These are phyloP conservation scores for Passiflora organensis DNA, from an alignment of 345 rosid species.

Conservation along the genomic window DNA sequence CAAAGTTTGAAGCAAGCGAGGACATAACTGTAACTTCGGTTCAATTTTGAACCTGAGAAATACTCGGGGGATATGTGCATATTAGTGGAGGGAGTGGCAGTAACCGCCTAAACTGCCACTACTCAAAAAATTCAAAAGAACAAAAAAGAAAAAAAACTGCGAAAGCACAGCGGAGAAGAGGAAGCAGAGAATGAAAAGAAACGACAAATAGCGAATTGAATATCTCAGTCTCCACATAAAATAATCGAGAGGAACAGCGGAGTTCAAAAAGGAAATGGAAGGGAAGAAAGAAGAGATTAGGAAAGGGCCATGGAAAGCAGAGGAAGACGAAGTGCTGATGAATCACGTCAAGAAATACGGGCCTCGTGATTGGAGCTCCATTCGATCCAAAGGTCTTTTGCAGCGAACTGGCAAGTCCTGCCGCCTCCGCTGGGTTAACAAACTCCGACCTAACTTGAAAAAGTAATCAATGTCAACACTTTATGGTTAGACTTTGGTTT, in stretches of 20 bases:
- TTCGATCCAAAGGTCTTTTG: slow-evolving; percentile 96
- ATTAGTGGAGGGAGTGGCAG: slow-evolving; percentile 17
- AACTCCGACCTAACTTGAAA: slow-evolving; percentile 87
- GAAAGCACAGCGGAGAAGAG: background rate
- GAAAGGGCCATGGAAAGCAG: slow-evolving; percentile 94
- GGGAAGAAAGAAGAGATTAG: slow-evolving; percentile 43
- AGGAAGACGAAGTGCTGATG: slow-evolving; percentile 74
- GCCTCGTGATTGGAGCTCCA: slow-evolving; percentile 98
- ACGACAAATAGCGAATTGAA: no score
- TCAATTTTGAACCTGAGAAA: slow-evolving; percentile 4
- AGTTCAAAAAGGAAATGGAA: no score
- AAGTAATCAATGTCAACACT: no score
- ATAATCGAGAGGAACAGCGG: no score
- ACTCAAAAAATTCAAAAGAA: background rate
- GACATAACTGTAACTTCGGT: slow-evolving; percentile 1
- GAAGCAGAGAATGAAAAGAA: background rate
- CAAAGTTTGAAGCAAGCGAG: no score
- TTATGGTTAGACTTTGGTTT: no score
- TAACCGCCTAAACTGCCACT: slow-evolving; percentile 24
- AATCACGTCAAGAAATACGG: slow-evolving; percentile 72
- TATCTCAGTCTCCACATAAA: no score
- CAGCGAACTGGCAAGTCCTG: slow-evolving; percentile 89
- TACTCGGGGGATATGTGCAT: slow-evolving; percentile 15
- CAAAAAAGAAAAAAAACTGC: background rate
- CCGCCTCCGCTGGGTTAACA: slow-evolving; percentile 98